Base-by-base conservation (phyloP, 192 early-diverging fungal species). In the Entophlyctis helioformis region DNA sequence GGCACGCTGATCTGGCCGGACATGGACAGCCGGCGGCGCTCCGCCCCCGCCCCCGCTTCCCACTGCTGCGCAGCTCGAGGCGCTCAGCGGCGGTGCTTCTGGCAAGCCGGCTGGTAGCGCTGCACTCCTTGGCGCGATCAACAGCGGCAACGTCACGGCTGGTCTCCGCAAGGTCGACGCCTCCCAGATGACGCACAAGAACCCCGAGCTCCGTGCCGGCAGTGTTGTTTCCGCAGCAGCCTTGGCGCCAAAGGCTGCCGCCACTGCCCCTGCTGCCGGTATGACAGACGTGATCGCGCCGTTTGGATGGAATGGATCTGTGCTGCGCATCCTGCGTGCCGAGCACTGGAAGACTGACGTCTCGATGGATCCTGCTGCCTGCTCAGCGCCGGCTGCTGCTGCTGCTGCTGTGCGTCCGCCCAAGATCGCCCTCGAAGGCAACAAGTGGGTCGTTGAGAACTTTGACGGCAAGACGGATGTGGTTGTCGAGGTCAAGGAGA, bases 151-250 rank as follows among this genome's bases (percentile, higher is more conserved):
- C n/a, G n/a, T n/a, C n/a, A 87, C 84, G 69, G 66, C 75, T 24
- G 84, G 83, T n/a, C 66, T 98, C 54, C 81, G 85, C 40, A 92
- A 94, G 62, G 95, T 98, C 1, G 90, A 92, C 48, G 85, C 82
- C 63, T 78, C 72, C 48, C 82, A 98, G 62, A 98, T 95, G 94
- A 98, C 90, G 12, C 94, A 98, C 72, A 98, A 98, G 66, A 98
- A 98, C 77, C 94, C 94, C 1, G 70, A 72, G 13, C 61, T 98
- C 18, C 81, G 94, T 26, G 75, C 73, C 5, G 59, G 65, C 29
- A 63, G 73, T 26, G 56, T 72, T 19, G 85, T 88, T n/a, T 57
- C 53, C 26, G n/a, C n/a, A n/a, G n/a, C n/a, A n/a, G n/a, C n/a
- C n/a, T n/a, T n/a, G n/a, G n/a, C n/a, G n/a, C n/a, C n/a, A n/a